These are phyloP conservation scores for Paspalum vaginatum DNA, from an alignment of 176 grass and related monocot genomes.

Conservation along the genomic window DNA sequence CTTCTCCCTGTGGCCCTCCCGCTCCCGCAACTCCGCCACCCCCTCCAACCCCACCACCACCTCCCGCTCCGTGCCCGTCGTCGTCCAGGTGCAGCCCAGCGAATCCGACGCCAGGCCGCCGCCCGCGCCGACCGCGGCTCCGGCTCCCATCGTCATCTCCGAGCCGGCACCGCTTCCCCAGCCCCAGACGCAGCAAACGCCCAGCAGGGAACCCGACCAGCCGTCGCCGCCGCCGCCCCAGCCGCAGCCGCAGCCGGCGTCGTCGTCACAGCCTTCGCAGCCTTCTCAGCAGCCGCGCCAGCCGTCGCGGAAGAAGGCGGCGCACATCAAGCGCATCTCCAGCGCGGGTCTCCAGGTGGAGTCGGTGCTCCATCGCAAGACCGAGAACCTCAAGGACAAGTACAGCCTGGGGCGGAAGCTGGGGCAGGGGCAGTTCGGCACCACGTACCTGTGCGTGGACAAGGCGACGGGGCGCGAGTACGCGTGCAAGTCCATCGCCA, in stretches of 20 bases:
- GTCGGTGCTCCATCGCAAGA: slow-evolving; percentile 59
- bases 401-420: slow-evolving; percentile 58
- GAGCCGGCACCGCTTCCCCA: slow-evolving; percentile 23
- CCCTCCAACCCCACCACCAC: slow-evolving; percentile 43
- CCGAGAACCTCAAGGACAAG: slow-evolving; percentile 55
- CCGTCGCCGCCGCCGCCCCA: background rate
- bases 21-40: background rate
- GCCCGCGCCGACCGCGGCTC: slow-evolving; percentile 18
- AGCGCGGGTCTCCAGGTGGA: slow-evolving; percentile 56
- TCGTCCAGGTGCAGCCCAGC: slow-evolving; percentile 45
- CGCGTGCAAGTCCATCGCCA: slow-evolving; percentile 78
- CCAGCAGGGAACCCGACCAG: background rate
- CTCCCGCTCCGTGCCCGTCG: slow-evolving; percentile 46
- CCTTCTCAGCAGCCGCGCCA: background rate
- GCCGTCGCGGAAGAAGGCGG: background rate
- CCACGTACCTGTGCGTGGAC: slow-evolving; percentile 60
- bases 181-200: background rate
- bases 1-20: slow-evolving; percentile 39
- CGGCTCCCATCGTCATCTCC: slow-evolving; percentile 43
- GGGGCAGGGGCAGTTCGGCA: slow-evolving; percentile 61
- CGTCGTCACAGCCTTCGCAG: background rate
- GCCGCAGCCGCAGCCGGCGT: background rate
- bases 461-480: slow-evolving; percentile 50
- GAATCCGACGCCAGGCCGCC: slow-evolving; percentile 21
- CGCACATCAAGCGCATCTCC: slow-evolving; percentile 63